Conservation (phyloP, 139 green algal genomes). For the Micractinium conductrix region DNA sequence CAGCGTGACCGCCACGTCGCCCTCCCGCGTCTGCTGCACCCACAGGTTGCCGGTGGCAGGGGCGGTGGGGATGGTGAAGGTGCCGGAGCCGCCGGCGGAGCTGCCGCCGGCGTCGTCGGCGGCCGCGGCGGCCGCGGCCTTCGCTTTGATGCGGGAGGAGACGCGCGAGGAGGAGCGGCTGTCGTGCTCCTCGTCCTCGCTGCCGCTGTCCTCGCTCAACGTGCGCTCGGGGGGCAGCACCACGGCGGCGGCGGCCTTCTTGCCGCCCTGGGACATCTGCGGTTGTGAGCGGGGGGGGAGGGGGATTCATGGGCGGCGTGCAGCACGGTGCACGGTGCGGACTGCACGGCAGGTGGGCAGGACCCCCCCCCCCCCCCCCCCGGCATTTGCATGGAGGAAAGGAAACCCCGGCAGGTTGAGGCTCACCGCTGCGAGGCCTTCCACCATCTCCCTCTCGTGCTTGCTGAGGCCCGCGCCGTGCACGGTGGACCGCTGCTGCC, state of each 20-base stretch:
- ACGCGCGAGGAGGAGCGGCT: not conserved
- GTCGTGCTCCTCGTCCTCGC: not conserved
- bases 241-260: not conserved
- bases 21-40: not conserved
- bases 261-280: too few relatives aligned
- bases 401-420: too few relatives aligned
- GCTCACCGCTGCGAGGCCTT: not conserved
- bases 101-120: not conserved
- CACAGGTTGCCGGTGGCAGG: not conserved
- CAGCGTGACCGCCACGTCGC: not conserved
- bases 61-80: not conserved
- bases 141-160: not conserved
- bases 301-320: too few relatives aligned
- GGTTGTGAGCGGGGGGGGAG: too few relatives aligned
- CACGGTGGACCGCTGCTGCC: constrained; percentile 9
- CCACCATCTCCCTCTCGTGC: constrained; percentile 11
- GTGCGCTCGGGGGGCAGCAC: not conserved
- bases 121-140: not conserved
- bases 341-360: too few relatives aligned
- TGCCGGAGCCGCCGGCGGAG: not conserved
- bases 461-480: not conserved
- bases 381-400: not conserved
- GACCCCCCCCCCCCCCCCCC: too few relatives aligned
- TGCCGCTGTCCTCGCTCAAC: not conserved
- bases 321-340: too few relatives aligned